Evolutionary conservation across 345 rosid species (phyloP), one percentile per base, ranked within the genome.

Genomic region (Brassica cretica): DNA sequence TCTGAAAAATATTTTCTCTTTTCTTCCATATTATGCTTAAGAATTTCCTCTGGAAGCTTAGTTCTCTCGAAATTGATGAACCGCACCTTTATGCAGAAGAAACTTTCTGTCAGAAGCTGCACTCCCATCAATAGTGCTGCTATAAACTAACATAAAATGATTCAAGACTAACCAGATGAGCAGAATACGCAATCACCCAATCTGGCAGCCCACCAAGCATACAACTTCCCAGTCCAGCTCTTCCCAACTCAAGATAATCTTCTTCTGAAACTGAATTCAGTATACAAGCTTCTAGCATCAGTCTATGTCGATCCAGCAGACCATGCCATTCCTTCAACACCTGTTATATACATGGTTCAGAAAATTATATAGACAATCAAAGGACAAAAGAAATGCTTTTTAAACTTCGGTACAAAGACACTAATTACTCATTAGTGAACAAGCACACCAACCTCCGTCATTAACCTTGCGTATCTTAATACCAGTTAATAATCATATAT

Each of bases 211-310:
- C 99, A 58, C 99, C 98, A 55, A 95, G 97, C 88, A 95, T 87
- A 82, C 99, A 93, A 79, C 93, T 93, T 60, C 99, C 98, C 68
- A 95, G 79, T 73, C 99, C 98, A 46, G 99, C 99, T 86, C 98
- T 90, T 71, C 92, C 94, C 85, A 95, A 84, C 76, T 95, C 99
- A 51, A 93, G 89, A 86, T 91, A 93, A 87, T 95, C 99, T 69
- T 93, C 99, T 82, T 93, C 98, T 49, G 96, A 85, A 63, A 93
- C 99, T 53, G 85, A 85, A 86, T 87, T 90, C 58, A 86, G 74
- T 70, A 84, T 87, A 83, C 99, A 95, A 41, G 99, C 94, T 87
- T 90, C 93, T 30, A 95, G 84, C 96, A 95, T 90, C 80, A 95
- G 84, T 64, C 82, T 87, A 76, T 93, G 91, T 44, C 99, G 90